A percentile compares a stretch with the other conserved stretches of the same genome.
phyloP scores from a whole-genome alignment of 1,139 yeast genomes.

The Blastobotrys raffinosifermentans region DNA sequence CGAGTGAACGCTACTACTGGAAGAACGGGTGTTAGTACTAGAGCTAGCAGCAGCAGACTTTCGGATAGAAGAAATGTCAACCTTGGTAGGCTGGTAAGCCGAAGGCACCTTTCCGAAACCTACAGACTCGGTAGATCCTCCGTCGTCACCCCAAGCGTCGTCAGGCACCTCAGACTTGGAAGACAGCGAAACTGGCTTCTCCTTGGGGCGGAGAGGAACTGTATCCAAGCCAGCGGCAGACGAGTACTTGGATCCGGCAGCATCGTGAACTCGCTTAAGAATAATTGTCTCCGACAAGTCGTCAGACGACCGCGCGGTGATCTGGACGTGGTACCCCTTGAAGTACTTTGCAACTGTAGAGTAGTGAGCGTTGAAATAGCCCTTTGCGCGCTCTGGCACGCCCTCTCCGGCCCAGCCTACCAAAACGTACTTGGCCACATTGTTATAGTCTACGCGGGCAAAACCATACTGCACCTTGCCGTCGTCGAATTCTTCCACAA shows the following conservation, averaged over 20 bases:
- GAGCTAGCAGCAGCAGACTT: slow-evolving; percentile 28
- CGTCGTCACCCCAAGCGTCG: slow-evolving; percentile 57
- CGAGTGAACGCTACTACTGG: too few species aligned
- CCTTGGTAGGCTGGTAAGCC: slow-evolving; percentile 64
- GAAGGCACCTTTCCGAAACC: slow-evolving; percentile 52
- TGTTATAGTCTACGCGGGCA: slow-evolving; percentile 82
- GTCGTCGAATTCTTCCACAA: slow-evolving; percentile 76
- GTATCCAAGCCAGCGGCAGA: slow-evolving; percentile 33
- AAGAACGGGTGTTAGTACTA: too few species aligned
- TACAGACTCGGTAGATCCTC: slow-evolving; percentile 36
- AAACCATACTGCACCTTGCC: slow-evolving; percentile 89
- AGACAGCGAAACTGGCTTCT: slow-evolving; percentile 26
- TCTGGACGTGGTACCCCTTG: slow-evolving; percentile 85
- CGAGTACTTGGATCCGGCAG: slow-evolving; percentile 94
- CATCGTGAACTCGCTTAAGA: slow-evolving; percentile 70
- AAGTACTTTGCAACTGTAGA: slow-evolving; percentile 37
- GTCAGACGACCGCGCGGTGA: slow-evolving; percentile 91
- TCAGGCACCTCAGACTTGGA: slow-evolving; percentile 32
- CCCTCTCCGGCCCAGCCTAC: slow-evolving; percentile 73
- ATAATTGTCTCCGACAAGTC: slow-evolving; percentile 80
- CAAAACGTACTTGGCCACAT: slow-evolving; percentile 74
- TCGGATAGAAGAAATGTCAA: slow-evolving; percentile 40
- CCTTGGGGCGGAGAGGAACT: slow-evolving; percentile 33
- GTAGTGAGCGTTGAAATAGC: slow-evolving; percentile 40
- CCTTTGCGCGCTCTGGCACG: slow-evolving; percentile 40